phyloP scores from a whole-genome alignment of 169 alveolate genomes.

The Besnoitia besnoiti region DNA sequence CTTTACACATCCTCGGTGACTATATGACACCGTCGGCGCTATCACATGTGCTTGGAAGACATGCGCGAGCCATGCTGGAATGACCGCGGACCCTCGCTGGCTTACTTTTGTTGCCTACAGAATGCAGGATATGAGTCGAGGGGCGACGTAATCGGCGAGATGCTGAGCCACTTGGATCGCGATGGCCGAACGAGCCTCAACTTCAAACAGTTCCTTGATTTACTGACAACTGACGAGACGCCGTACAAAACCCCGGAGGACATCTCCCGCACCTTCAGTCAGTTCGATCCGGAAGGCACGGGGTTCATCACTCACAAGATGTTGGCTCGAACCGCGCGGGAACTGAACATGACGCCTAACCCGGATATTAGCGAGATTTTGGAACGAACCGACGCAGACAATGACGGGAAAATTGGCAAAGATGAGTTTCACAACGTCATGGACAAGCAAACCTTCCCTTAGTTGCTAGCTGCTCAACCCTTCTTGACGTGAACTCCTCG shows the following conservation, averaged over 20 bases:
- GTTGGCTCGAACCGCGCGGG: slow-evolving; percentile 1
- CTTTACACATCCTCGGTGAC: too few species aligned
- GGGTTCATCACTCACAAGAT: background rate
- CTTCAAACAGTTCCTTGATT: slow-evolving; percentile 11
- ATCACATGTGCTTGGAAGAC: too few species aligned
- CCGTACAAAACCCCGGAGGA: slow-evolving; percentile 12
- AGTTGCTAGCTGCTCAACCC: background rate
- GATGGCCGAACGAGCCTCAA: slow-evolving; percentile 10
- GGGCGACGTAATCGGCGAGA: slow-evolving; percentile 32
- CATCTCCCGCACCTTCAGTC: slow-evolving; percentile 1
- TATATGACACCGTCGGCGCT: too few species aligned
- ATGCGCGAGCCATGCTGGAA: too few species aligned
- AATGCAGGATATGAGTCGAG: slow-evolving; percentile 29
- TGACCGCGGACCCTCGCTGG: too few species aligned
- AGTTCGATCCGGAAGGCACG: slow-evolving; percentile 21
- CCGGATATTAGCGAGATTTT: slow-evolving; percentile 16
- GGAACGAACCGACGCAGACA: background rate
- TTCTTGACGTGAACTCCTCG: background rate
- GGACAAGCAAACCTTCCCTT: slow-evolving; percentile 38
- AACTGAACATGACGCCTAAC: slow-evolving; percentile 6
- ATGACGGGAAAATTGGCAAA: slow-evolving; percentile 7
- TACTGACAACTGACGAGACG: slow-evolving; percentile 12
- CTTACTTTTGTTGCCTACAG: background rate
- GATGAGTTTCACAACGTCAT: background rate
- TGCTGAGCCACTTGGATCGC: slow-evolving; percentile 32